A percentile compares a stretch with the other conserved stretches of the same genome.
Evolutionary conservation across 305 asterid genomes (phyloP).

Genomic region (Fraxinus ornus): DNA sequence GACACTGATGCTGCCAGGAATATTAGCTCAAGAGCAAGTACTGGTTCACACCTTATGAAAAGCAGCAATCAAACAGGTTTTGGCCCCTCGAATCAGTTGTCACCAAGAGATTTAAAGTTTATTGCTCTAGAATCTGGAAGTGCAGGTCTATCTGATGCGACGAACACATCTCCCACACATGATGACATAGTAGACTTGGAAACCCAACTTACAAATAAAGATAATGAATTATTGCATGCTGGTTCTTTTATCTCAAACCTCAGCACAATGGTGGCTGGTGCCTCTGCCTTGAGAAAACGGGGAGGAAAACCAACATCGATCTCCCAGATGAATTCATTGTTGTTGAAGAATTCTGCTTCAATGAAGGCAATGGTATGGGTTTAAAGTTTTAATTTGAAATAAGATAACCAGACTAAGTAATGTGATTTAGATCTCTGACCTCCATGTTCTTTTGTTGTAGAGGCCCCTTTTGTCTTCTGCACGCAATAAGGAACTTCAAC

Average conservation of each 20-base stretch:
- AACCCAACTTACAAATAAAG: neutral
- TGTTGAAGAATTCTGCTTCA: constrained; percentile 28
- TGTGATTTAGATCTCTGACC: constrained; percentile 23
- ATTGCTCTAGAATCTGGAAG: constrained; percentile 12
- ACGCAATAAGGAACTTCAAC: constrained; percentile 47
- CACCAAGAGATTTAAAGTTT: constrained; percentile 6
- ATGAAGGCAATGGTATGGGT: constrained; percentile 40
- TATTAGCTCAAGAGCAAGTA: neutral
- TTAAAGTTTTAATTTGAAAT: constrained; percentile 13
- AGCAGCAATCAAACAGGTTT: neutral
- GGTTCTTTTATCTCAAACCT: constrained; percentile 25
- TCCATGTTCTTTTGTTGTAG: constrained; percentile 31
- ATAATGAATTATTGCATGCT: constrained; percentile 10
- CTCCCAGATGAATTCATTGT: constrained; percentile 39
- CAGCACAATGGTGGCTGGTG: constrained; percentile 21
- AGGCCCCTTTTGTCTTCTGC: constrained; percentile 39
- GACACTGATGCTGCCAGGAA: neutral
- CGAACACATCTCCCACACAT: constrained; percentile 14
- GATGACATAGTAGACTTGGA: neutral
- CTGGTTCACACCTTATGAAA: neutral
- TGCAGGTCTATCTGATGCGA: constrained; percentile 7
- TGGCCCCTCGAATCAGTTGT: constrained; percentile 3
- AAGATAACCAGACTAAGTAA: neutral
- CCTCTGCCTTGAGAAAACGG: constrained; percentile 25
- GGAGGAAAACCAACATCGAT: constrained; percentile 36